Conservation (phyloP, 2,329 filamentous ascomycete genomes). For the Sclerotinia borealis region DNA sequence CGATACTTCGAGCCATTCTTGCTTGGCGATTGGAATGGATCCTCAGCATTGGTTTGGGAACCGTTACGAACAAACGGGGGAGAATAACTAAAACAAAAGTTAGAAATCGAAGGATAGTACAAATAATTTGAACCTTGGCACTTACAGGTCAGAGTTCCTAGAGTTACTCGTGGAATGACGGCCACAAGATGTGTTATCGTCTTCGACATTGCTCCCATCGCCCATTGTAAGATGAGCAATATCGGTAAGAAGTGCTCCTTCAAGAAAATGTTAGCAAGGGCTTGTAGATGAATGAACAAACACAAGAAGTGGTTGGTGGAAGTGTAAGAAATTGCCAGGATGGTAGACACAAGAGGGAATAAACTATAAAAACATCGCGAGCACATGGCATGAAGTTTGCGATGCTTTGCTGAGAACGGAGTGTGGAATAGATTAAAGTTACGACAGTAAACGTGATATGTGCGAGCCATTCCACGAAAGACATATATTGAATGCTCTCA, state of each 20-base stretch:
- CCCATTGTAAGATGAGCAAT: slow-evolving; percentile 14
- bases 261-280: slow-evolving; percentile 6
- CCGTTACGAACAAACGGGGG: slow-evolving; percentile 29
- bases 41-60: slow-evolving; percentile 20
- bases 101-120: neutral
- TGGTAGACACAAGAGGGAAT: neutral
- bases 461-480: neutral
- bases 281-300: neutral
- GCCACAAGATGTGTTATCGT: slow-evolving; percentile 15
- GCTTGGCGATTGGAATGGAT: slow-evolving; percentile 23
- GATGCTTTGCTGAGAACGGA: no score
- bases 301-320: neutral
- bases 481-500: neutral
- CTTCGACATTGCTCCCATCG: slow-evolving; percentile 17
- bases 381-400: neutral
- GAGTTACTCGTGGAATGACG: slow-evolving; percentile 16
- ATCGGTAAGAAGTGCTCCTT: slow-evolving; percentile 12
- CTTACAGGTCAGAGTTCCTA: slow-evolving; percentile 21
- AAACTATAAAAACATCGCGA: neutral
- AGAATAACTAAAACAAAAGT: slow-evolving; percentile 24
- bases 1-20: slow-evolving; percentile 6
- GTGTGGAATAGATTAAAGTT: no score
- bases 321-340: no score
- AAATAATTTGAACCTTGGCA: neutral
- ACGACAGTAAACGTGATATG: no score